Conservation (phyloP, 192 early-diverging fungal genomes). For the Backusella tarrabulga region DNA sequence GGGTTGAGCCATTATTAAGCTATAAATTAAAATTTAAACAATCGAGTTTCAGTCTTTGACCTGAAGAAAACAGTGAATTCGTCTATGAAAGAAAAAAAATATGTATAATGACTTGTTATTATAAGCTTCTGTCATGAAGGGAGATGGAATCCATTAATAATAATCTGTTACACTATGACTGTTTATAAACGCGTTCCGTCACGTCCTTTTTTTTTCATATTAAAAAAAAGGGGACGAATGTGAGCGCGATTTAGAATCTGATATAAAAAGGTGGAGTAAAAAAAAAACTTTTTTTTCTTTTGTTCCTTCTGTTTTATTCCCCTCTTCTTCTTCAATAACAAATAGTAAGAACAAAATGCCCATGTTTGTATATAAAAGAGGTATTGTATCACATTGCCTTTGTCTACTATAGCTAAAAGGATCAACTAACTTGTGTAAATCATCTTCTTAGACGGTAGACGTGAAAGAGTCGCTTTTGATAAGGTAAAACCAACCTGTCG, state of each 20-base stretch:
- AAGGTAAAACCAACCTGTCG: constrained; percentile 56
- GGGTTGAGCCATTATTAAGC: too few relatives aligned
- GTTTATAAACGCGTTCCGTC: background rate
- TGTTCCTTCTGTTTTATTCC: background rate
- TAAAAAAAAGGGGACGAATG: background rate
- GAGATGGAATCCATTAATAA: background rate
- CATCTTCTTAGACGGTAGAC: constrained; percentile 65
- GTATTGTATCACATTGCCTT: constrained; percentile 10
- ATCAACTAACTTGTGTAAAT: too few relatives aligned
- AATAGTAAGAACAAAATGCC: background rate
- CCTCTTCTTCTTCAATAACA: background rate
- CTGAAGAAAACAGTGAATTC: too few relatives aligned
- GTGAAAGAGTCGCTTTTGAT: constrained; percentile 95
- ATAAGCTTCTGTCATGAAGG: background rate
- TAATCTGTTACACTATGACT: background rate
- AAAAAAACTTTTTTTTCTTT: background rate
- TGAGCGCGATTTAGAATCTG: background rate
- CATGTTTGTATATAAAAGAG: constrained; percentile 45
- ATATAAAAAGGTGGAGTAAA: background rate
- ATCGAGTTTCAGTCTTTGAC: too few relatives aligned
- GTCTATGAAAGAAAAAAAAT: too few relatives aligned
- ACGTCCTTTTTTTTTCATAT: background rate
- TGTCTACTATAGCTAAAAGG: too few relatives aligned
- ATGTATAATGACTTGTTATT: too few relatives aligned
- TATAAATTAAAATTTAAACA: too few relatives aligned